Conservation (phyloP, 176 grass and related monocot genomes). For the Hordeum marinum region DNA sequence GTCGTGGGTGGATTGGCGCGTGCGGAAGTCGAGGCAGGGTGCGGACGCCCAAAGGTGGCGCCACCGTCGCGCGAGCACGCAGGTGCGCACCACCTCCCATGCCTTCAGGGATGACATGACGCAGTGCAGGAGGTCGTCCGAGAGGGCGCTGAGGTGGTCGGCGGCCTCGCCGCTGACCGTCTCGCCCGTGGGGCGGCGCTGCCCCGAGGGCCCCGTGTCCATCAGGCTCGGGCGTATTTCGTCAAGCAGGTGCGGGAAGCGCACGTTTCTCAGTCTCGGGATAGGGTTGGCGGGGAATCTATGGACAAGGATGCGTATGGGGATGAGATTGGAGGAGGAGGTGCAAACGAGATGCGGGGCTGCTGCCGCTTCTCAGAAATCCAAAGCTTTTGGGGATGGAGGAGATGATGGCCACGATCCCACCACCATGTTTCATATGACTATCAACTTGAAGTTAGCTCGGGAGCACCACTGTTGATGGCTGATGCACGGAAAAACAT, state of each 20-base stretch:
- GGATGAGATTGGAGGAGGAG: background rate
- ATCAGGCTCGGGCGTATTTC: background rate
- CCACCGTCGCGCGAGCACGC: conserved; percentile 26
- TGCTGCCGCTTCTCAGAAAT: background rate
- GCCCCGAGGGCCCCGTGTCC: too few relatives aligned
- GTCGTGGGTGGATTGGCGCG: background rate
- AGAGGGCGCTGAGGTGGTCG: conserved; percentile 32
- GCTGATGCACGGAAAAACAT: too few relatives aligned
- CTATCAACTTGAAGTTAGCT: too few relatives aligned
- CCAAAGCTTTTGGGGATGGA: background rate
- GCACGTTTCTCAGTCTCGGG: background rate
- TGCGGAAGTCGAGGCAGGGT: conserved; percentile 6
- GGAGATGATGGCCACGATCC: background rate
- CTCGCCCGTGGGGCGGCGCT: background rate
- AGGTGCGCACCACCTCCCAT: conserved; percentile 34
- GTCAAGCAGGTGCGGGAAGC: background rate
- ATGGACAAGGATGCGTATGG: too few relatives aligned
- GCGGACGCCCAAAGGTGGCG: conserved; percentile 26
- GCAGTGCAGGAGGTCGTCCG: conserved; percentile 18
- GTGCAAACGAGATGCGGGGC: background rate
- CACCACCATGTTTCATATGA: too few relatives aligned
- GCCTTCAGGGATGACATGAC: conserved; percentile 2
- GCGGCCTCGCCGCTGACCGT: background rate
- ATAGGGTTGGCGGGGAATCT: background rate
- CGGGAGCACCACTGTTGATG: too few relatives aligned